Evolutionary conservation across 352 stramenopile species (phyloP), one percentile per base, ranked within the genome.

Genomic region (Plasmopara viticola): DNA sequence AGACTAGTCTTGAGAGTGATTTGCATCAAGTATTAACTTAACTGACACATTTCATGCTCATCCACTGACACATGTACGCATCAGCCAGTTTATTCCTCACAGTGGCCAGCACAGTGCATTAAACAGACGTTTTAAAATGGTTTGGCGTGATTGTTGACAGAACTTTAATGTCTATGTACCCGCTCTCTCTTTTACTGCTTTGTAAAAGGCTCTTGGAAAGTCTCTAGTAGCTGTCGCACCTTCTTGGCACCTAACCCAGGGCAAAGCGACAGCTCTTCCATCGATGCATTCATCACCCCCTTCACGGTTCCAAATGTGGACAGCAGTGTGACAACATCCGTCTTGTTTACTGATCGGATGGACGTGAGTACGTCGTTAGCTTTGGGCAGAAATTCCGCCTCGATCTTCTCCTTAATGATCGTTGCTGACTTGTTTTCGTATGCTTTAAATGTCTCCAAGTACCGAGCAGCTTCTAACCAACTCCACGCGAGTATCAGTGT

Each of bases 381-480:
- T 62, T 96, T 91, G 0, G 84, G 70, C 14, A 97, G 65, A 54
- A 97, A 96, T 50, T 94, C 89, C 13, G 73, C 73, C 51, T 98
- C 79, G 12, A 97, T 78, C 58, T 94, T 87, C 61, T 97, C 94
- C 70, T 98, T 94, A 55, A 98, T 98, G 20, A 90, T 78, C 28
- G 79, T 86, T 29, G 92, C 85, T 68, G 96, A 90, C 63, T 97
- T 98, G 51, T 97, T 92, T 64, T 99, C 94, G 58, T 97, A 97
- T 12, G 82, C 77, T 70, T 98, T 98, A 48, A 97, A 89, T 17
- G 95, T 98, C 77, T 99, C 95, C 9, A 99, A 54, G 62, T 99
- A 99, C 33, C 95, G 72, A 44, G 93, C 95, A 30, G 87, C 90
- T 65, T 99, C 95, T 57, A 87, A 64, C 81, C 78, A 92, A 42